Conservation (phyloP, 768 basidiomycete genomes). For the Kwoniella europaea region DNA sequence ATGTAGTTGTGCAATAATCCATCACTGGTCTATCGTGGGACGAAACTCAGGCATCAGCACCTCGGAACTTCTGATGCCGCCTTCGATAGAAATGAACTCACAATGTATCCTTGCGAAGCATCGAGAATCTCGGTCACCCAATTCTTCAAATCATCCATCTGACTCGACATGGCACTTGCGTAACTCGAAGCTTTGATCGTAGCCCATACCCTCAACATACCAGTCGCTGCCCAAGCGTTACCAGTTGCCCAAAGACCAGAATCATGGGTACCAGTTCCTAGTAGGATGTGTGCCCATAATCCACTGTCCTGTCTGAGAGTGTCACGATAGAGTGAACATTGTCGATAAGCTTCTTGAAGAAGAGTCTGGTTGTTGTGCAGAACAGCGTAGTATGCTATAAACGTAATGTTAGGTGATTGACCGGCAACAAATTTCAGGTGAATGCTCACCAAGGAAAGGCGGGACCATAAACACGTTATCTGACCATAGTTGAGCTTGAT, state of each 20-base stretch:
- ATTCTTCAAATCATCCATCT: slow-evolving; percentile 52
- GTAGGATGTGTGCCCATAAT: slow-evolving; percentile 60
- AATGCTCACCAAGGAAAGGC: slow-evolving; percentile 59
- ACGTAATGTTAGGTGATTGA: background rate
- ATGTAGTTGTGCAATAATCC: slow-evolving; percentile 60
- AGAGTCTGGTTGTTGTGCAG: slow-evolving; percentile 58
- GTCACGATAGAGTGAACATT: slow-evolving; percentile 61
- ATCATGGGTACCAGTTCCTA: slow-evolving; percentile 46
- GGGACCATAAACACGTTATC: slow-evolving; percentile 61
- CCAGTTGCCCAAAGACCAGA: slow-evolving; percentile 60
- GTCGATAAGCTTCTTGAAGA: slow-evolving; percentile 60
- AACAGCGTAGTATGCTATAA: slow-evolving; percentile 58
- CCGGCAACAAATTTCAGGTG: background rate
- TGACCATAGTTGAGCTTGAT: slow-evolving; percentile 57
- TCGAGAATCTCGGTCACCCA: slow-evolving; percentile 60
- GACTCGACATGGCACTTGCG: slow-evolving; percentile 49
- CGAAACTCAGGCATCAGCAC: background rate
- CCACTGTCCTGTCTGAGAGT: slow-evolving; percentile 53
- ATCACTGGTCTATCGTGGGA: slow-evolving; percentile 45
- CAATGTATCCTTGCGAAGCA: slow-evolving; percentile 49
- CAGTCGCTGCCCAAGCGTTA: slow-evolving; percentile 61
- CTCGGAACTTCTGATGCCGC: background rate
- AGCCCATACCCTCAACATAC: slow-evolving; percentile 60
- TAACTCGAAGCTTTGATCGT: slow-evolving; percentile 58
- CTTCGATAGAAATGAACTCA: slow-evolving; percentile 32